phyloP scores from a whole-genome alignment of 2,329 filamentous ascomycete species.

The Colletotrichum cuscutae region DNA sequence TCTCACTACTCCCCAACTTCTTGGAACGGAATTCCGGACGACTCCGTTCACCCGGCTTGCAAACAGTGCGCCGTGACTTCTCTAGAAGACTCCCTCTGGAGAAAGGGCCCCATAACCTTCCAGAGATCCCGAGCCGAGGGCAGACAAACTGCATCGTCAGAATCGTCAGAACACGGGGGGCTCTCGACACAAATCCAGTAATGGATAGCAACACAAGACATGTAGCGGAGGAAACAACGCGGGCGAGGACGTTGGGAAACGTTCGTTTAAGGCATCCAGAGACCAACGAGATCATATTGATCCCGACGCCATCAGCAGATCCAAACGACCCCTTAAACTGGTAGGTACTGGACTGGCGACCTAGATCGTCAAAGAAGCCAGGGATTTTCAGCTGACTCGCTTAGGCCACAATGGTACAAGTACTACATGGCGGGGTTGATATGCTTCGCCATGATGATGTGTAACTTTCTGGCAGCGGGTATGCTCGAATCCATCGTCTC shows the following conservation, averaged over 20 bases:
- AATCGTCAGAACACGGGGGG: not conserved
- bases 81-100: not conserved
- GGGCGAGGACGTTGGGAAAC: conserved; percentile 49
- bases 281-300: conserved; percentile 59
- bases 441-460: conserved; percentile 64
- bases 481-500: conserved; percentile 6
- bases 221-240: conserved; percentile 4
- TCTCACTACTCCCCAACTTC: conserved; percentile 5
- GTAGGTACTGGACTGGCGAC: conserved; percentile 42
- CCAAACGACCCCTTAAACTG: conserved; percentile 64
- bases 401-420: conserved; percentile 57
- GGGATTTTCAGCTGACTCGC: conserved; percentile 3
- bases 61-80: not conserved
- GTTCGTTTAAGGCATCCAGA: conserved; percentile 53
- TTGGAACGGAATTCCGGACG: not conserved
- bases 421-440: conserved; percentile 61
- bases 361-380: not conserved
- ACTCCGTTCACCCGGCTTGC: conserved; percentile 1
- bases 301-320: conserved; percentile 57
- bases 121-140: not conserved
- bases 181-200: not conserved
- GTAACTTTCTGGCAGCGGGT: conserved; percentile 67
- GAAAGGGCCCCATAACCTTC: not conserved
- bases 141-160: not conserved
- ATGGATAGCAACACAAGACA: conserved; percentile 1